Conservation (phyloP, 306 rosid genomes). For the Pueraria montana region DNA sequence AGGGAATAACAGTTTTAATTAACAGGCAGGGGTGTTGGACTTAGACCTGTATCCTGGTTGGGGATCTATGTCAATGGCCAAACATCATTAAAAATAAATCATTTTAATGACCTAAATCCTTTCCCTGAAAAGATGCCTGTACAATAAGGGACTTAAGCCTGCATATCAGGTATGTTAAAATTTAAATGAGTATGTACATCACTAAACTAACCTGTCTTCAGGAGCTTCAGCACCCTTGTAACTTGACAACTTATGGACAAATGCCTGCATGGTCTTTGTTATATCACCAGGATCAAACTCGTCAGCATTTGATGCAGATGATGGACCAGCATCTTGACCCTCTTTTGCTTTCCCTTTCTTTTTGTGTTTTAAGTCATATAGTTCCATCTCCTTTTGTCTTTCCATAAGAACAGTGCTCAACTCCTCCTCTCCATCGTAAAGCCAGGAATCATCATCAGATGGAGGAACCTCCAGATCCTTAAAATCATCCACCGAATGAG, state of each 20-base stretch:
- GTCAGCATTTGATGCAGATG: slow-evolving; percentile 62
- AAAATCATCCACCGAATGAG: slow-evolving; percentile 71
- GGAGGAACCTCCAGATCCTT: slow-evolving; percentile 74
- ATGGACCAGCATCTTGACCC: slow-evolving; percentile 54
- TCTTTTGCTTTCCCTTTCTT: slow-evolving; percentile 70
- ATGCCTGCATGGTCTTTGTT: slow-evolving; percentile 80
- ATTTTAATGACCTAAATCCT: slow-evolving; percentile 24
- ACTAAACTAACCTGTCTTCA: slow-evolving; percentile 69
- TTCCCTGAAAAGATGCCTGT: slow-evolving; percentile 1
- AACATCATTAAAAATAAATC: slow-evolving; percentile 34
- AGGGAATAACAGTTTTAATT: slow-evolving; percentile 21
- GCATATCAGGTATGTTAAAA: slow-evolving; percentile 37
- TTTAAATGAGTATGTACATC: not conserved
- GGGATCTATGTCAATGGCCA: slow-evolving; percentile 2
- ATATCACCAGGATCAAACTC: slow-evolving; percentile 78
- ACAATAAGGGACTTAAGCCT: not conserved
- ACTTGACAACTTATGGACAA: slow-evolving; percentile 86
- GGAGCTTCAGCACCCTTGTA: slow-evolving; percentile 94
- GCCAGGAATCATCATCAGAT: slow-evolving; percentile 91
- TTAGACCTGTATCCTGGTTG: not conserved
- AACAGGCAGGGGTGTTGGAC: slow-evolving; percentile 23
- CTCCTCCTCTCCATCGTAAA: slow-evolving; percentile 87
- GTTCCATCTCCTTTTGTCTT: slow-evolving; percentile 93
- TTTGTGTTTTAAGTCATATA: slow-evolving; percentile 68
- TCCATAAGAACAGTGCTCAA: slow-evolving; percentile 80